phyloP scores from a whole-genome alignment of 2,329 filamentous ascomycete genomes.

The Dryadomyces quercus-mongolicae region DNA sequence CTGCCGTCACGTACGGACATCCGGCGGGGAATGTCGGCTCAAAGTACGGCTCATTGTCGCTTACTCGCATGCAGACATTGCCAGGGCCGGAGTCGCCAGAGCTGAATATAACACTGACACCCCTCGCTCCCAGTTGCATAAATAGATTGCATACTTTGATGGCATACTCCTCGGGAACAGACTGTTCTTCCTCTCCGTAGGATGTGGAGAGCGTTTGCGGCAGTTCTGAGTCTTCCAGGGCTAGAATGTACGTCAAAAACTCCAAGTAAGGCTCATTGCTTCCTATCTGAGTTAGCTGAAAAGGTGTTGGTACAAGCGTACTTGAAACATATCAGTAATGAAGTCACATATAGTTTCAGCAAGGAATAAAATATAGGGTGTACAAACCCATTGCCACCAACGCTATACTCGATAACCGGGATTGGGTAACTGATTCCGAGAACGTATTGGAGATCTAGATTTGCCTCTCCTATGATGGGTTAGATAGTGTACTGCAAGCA shows the following conservation, averaged over 20 bases:
- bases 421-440: slow-evolving; percentile 41
- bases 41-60: slow-evolving; percentile 25
- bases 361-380: no score
- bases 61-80: slow-evolving; percentile 47
- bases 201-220: slow-evolving; percentile 53
- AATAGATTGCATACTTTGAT: slow-evolving; percentile 50
- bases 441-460: slow-evolving; percentile 52
- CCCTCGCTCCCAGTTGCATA: slow-evolving; percentile 53
- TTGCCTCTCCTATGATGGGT: slow-evolving; percentile 36
- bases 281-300: slow-evolving; percentile 29
- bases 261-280: slow-evolving; percentile 60
- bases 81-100: slow-evolving; percentile 49
- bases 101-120: slow-evolving; percentile 52
- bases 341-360: no score
- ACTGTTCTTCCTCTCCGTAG: slow-evolving; percentile 57
- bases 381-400: slow-evolving; percentile 34
- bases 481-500: slow-evolving; percentile 1
- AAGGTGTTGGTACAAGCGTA: slow-evolving; percentile 39
- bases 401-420: slow-evolving; percentile 45
- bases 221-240: slow-evolving; percentile 34
- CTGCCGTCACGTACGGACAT: slow-evolving; percentile 32
- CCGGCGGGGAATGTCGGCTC: slow-evolving; percentile 25
- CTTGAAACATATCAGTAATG: slow-evolving; percentile 17
- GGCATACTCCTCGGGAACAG: slow-evolving; percentile 47
- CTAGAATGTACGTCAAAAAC: slow-evolving; percentile 47